Conservation (phyloP, 148 eudicot species). For the Linanthus parryae region DNA sequence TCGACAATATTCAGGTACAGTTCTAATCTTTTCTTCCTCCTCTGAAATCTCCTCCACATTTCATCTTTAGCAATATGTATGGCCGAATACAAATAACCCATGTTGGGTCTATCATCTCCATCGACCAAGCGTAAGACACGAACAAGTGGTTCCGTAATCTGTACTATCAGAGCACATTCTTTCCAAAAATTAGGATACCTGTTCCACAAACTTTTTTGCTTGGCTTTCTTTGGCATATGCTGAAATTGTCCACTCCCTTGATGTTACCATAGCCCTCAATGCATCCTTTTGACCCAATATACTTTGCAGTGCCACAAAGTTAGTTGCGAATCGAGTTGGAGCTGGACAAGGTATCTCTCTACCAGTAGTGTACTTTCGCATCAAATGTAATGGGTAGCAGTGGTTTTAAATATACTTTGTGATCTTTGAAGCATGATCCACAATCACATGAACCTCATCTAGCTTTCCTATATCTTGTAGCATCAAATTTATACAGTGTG, state of each 20-base stretch:
- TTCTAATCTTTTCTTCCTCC: neutral
- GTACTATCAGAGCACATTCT: neutral
- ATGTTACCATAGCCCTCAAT: neutral
- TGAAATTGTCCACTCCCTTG: neutral
- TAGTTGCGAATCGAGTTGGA: neutral
- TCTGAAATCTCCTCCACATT: neutral
- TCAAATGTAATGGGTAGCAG: too few relatives aligned
- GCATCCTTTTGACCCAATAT: constrained; percentile 1
- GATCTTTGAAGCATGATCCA: too few relatives aligned
- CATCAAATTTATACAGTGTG: too few relatives aligned
- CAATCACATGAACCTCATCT: too few relatives aligned
- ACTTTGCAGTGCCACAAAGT: neutral
- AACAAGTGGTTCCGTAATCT: neutral
- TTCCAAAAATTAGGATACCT: neutral
- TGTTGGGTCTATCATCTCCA: neutral
- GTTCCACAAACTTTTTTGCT: neutral
- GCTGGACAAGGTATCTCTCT: neutral
- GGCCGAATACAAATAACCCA: constrained; percentile 1
- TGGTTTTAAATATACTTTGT: too few relatives aligned
- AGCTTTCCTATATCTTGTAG: too few relatives aligned
- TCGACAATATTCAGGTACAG: neutral
- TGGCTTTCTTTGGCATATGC: neutral
- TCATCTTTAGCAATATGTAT: neutral
- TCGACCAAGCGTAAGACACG: neutral
- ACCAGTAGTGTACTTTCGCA: neutral